Percentiles rank a stretch among this genome's conserved stretches.
Evolutionary conservation across 1,284 basidiomycete genomes (phyloP).

Genomic region (Moesziomyces antarcticus): DNA sequence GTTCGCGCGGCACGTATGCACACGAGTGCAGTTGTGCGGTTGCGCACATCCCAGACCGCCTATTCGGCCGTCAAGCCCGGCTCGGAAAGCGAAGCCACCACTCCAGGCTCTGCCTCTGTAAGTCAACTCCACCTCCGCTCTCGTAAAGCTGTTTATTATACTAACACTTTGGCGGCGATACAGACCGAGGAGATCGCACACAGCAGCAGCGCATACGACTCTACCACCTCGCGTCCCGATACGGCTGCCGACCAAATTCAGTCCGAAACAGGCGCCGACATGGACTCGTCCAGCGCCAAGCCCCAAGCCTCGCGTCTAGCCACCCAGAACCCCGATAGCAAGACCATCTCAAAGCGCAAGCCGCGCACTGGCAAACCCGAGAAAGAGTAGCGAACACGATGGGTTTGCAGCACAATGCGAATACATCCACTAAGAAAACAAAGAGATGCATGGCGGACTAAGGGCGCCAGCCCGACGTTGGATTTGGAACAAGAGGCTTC

Average conservation of each 20-base stretch:
- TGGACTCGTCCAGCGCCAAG: slow-evolving; percentile 13
- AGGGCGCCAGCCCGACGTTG: slow-evolving; percentile 54
- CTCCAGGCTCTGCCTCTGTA: slow-evolving; percentile 35
- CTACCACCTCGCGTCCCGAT: slow-evolving; percentile 11
- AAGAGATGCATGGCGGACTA: slow-evolving; percentile 38
- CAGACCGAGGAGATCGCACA: slow-evolving; percentile 48
- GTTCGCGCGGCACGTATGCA: too few relatives aligned
- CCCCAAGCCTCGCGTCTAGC: slow-evolving; percentile 10
- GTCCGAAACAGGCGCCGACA: slow-evolving; percentile 22
- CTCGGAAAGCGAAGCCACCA: slow-evolving; percentile 39
- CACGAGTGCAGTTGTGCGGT: too few relatives aligned
- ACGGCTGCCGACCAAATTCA: slow-evolving; percentile 20
- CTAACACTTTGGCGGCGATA: too few relatives aligned
- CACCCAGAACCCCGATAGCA: not conserved
- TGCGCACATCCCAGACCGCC: too few relatives aligned
- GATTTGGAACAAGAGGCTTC: slow-evolving; percentile 9
- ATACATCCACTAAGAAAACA: slow-evolving; percentile 31
- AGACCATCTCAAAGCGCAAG: slow-evolving; percentile 3
- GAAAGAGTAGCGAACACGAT: not conserved
- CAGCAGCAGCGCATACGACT: slow-evolving; percentile 29
- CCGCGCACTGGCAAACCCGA: slow-evolving; percentile 4
- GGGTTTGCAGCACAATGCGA: slow-evolving; percentile 32
- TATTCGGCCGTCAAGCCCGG: slow-evolving; percentile 44
- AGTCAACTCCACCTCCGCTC: slow-evolving; percentile 3
- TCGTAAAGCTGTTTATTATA: too few relatives aligned